Conservation (phyloP, 2,329 filamentous ascomycete genomes). For the Magnaporthales sp. region DNA sequence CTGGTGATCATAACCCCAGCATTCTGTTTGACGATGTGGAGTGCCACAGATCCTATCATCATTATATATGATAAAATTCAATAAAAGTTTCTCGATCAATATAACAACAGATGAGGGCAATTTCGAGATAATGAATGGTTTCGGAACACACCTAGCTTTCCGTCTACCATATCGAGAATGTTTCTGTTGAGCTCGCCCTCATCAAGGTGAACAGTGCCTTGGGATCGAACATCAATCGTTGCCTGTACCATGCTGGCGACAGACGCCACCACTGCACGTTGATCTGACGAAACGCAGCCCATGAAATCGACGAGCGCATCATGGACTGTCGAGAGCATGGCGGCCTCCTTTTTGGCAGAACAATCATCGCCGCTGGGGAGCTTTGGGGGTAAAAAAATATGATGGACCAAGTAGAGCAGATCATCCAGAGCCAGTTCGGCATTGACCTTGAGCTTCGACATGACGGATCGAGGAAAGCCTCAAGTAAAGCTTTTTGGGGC, state of each 20-base stretch:
- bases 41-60: background rate
- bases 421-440: background rate
- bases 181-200: background rate
- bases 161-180: background rate
- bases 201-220: background rate
- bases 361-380: background rate
- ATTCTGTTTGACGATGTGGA: background rate
- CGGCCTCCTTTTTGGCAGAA: background rate
- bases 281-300: background rate
- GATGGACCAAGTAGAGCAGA: background rate
- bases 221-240: background rate
- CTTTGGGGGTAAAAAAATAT: constrained; percentile 2
- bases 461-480: background rate
- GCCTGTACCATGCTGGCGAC: background rate
- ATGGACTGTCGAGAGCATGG: background rate
- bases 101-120: too few species aligned
- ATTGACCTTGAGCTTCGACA: background rate
- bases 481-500: background rate
- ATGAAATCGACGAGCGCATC: background rate
- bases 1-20: background rate
- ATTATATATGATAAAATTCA: background rate
- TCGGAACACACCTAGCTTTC: background rate
- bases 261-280: background rate
- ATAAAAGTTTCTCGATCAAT: too few species aligned
- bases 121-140: too few species aligned